Evolutionary conservation across 805 yeast species (phyloP).

Genomic region (Zygosaccharomyces rouxii): DNA sequence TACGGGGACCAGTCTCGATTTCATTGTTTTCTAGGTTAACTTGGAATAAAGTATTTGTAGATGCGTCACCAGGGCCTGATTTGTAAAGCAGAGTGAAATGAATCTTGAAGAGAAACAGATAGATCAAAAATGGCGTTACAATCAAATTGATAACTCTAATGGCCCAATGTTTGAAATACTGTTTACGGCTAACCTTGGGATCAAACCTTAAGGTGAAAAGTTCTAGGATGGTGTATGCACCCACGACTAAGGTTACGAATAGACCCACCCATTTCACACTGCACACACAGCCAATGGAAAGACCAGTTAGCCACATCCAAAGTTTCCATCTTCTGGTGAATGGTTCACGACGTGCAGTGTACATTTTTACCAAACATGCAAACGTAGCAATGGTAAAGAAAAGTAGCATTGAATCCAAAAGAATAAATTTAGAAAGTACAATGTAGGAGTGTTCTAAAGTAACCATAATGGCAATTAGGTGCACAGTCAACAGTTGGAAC

Average conservation of each 20-base stretch:
- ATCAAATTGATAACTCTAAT: conserved; percentile 64
- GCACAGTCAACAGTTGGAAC: conserved; percentile 62
- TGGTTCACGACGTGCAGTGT: conserved; percentile 47
- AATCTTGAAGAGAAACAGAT: conserved; percentile 66
- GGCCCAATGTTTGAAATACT: conserved; percentile 63
- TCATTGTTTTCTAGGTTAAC: conserved; percentile 71
- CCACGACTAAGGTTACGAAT: conserved; percentile 58
- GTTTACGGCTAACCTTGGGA: conserved; percentile 24
- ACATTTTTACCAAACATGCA: conserved; percentile 66
- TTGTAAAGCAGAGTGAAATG: conserved; percentile 73
- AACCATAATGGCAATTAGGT: conserved; percentile 78
- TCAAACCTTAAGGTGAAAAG: conserved; percentile 42
- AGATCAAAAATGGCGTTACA: conserved; percentile 64
- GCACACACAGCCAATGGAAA: conserved; percentile 76
- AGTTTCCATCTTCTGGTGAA: conserved; percentile 69
- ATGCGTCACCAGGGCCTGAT: conserved; percentile 91
- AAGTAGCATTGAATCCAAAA: conserved; percentile 85
- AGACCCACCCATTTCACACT: conserved; percentile 85
- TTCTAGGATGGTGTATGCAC: conserved; percentile 54
- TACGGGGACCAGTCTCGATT: conserved; percentile 65
- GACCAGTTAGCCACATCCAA: conserved; percentile 61
- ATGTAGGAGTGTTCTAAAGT: conserved; percentile 77
- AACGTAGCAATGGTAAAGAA: conserved; percentile 86
- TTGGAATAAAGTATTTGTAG: conserved; percentile 86
- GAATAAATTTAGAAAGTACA: conserved; percentile 81